Evolutionary conservation across 2,329 filamentous ascomycete species (phyloP), one percentile per base, ranked within the genome.

Genomic region (Colletotrichum gigasporum): DNA sequence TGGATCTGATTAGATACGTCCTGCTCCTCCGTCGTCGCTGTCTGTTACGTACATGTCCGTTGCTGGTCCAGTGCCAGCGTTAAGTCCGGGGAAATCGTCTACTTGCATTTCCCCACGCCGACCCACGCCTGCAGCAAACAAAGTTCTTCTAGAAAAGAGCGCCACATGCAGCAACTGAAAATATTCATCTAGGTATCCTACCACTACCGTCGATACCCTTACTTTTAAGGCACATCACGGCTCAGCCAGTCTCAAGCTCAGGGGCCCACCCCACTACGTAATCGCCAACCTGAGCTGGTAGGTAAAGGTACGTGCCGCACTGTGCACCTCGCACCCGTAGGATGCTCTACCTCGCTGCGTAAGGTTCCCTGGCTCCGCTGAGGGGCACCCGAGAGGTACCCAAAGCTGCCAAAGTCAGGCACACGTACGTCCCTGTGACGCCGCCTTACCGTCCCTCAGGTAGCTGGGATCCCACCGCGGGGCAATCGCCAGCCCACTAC

Each of bases 1-100:
- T 44, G 34, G 42, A 63, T 63, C 54, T 63, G 60, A 63, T 63
- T 63, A 67, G 54, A 64, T 53, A 45, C 37, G 39, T 39, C 55
- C 20, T 32, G 18, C 42, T 35, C 34, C 32, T 44, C 51, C 39
- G 41, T 42, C 24, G 24, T 58, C 51, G 52, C 44, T 42, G 39
- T 45, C 42, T 35, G 34, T 63, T 34, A 48, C 42, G 42, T 62
- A 20, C 58, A 47, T 41, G 24, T 32, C 54, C 44, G 42, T n/a
- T 16, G 12, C 28, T 42, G 10, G 7, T 7, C 22, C n/a, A n/a
- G n/a, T n/a, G n/a, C n/a, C n/a, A n/a, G n/a, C 28, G 14, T 14
- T 22, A 26, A 35, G 39, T 55, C 52, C 28, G 52, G 52, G 52
- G 52, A 55, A 26, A 2, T 10, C 4, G 14, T n/a, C 20, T 52